phyloP scores from a whole-genome alignment of 495 filamentous ascomycete genomes.

The Recurvomyces mirabilis region DNA sequence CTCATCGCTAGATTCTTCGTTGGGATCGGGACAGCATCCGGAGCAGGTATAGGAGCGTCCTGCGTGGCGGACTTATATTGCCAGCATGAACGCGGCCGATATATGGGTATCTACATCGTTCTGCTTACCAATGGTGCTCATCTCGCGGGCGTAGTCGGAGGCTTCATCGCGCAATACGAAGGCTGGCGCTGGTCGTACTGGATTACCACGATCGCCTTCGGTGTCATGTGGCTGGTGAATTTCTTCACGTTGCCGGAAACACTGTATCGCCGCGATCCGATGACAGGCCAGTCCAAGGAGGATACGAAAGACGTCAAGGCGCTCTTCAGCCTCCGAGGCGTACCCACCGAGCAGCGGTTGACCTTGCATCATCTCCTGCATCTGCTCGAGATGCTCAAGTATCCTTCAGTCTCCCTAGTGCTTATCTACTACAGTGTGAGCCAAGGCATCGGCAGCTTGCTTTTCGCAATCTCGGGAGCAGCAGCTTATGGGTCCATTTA shows the following conservation, averaged over 20 bases:
- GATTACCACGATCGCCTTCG: conserved; percentile 3
- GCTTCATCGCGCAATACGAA: conserved; percentile 7
- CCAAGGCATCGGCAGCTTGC: conserved; percentile 22
- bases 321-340: conserved; percentile 14
- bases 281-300: not conserved
- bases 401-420: conserved; percentile 21
- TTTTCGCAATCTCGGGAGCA: conserved; percentile 24
- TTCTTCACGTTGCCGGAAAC: conserved; percentile 15
- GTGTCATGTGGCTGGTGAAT: conserved; percentile 3
- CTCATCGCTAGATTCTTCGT: conserved; percentile 30
- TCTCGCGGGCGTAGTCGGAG: conserved; percentile 13
- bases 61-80: conserved; percentile 18
- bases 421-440: conserved; percentile 22
- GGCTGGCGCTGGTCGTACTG: conserved; percentile 17
- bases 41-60: conserved; percentile 17
- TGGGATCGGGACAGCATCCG: conserved; percentile 35
- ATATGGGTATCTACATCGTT: conserved; percentile 33
- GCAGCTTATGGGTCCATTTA: conserved; percentile 22
- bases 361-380: conserved; percentile 18
- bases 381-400: conserved; percentile 23
- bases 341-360: conserved; percentile 7
- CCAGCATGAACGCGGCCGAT: not conserved
- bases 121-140: conserved; percentile 21
- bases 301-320: not conserved
- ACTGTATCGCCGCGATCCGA: conserved; percentile 3